Evolutionary conservation across 805 yeast species (phyloP), one percentile per base, ranked within the genome.

Genomic region (Jamesozyma hellenica): DNA sequence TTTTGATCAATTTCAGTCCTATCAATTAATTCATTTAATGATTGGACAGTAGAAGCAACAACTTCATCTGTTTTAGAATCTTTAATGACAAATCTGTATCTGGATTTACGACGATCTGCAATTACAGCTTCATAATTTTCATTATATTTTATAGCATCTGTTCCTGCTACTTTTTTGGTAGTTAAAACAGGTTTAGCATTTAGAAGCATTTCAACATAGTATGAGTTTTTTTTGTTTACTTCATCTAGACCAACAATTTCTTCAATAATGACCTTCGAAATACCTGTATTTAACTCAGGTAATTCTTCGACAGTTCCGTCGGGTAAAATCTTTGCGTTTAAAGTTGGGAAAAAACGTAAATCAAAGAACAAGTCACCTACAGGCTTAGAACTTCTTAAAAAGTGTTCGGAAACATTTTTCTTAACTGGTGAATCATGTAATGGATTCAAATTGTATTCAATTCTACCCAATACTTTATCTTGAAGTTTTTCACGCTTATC

Each of bases 271-370:
- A 61, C 64, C 52, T 78, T 71, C 16, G 81, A 76, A 51, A 94
- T 79, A 71, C 99, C 99, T 13, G 96, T 86, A 64, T 90, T 90
- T 58, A 85, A 74, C 48, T 86, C 96, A 34, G 95, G 95, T 34
- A 94, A 83, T 35, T 94, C 86, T 48, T 77, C 79, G 39, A 73
- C 68, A 2, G 88, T 79, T 37, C 96, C 96, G 60, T 86, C 95
- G 3, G 84, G 74, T 65, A 49, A 68, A 60, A 42, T 75, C 68
- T 63, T 75, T 68, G 64, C 56, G 42, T 65, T 65, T 44, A 86
- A 64, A 12, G 92, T 79, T 31, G 94, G 92, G 70, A 78, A 77
- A 66, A 72, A 83, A 46, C 76, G 75, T 50, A 83, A 68, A 46
- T 83, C 87, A 57, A 78, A 84, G 5, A 60, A 61, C 32, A 92